phyloP scores from a whole-genome alignment of 2,329 filamentous ascomycete species.

The Hypoxylon sp. region DNA sequence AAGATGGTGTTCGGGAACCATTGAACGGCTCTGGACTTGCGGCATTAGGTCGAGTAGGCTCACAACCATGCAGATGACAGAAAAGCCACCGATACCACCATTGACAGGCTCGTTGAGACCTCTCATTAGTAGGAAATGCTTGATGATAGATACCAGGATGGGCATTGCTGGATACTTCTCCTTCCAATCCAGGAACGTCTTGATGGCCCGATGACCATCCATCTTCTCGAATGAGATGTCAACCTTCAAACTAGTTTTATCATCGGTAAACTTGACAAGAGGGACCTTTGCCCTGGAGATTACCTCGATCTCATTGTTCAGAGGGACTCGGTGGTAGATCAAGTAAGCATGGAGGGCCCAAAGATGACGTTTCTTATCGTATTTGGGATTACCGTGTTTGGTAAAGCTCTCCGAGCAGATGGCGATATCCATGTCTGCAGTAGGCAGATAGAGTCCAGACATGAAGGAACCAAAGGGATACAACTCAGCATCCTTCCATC shows the following conservation, averaged over 20 bases:
- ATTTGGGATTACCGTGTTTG: slow-evolving; percentile 64
- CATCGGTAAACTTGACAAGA: slow-evolving; percentile 91
- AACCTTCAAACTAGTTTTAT: slow-evolving; percentile 82
- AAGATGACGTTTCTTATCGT: slow-evolving; percentile 69
- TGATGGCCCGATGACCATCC: slow-evolving; percentile 83
- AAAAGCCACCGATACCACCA: slow-evolving; percentile 93
- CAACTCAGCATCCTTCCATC: slow-evolving; percentile 74
- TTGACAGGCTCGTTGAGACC: slow-evolving; percentile 91
- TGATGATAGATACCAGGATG: slow-evolving; percentile 86
- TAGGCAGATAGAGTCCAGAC: slow-evolving; percentile 78
- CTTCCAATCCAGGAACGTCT: slow-evolving; percentile 87
- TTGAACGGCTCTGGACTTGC: slow-evolving; percentile 72
- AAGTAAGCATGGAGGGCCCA: slow-evolving; percentile 75
- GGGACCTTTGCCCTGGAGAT: slow-evolving; percentile 87
- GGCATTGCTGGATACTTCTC: slow-evolving; percentile 85
- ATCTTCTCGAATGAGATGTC: slow-evolving; percentile 96
- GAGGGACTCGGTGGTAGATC: slow-evolving; percentile 68
- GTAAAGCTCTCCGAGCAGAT: slow-evolving; percentile 75
- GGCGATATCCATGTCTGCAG: slow-evolving; percentile 95
- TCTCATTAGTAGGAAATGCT: slow-evolving; percentile 92
- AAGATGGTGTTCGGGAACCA: slow-evolving; percentile 76
- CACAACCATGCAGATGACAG: slow-evolving; percentile 92
- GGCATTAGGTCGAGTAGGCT: slow-evolving; percentile 88
- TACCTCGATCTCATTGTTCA: slow-evolving; percentile 72
- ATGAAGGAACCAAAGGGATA: slow-evolving; percentile 94